These are phyloP conservation scores for Akanthomyces uredinophilus DNA, from an alignment of 2,329 filamentous ascomycete species.

Conservation along the genomic window DNA sequence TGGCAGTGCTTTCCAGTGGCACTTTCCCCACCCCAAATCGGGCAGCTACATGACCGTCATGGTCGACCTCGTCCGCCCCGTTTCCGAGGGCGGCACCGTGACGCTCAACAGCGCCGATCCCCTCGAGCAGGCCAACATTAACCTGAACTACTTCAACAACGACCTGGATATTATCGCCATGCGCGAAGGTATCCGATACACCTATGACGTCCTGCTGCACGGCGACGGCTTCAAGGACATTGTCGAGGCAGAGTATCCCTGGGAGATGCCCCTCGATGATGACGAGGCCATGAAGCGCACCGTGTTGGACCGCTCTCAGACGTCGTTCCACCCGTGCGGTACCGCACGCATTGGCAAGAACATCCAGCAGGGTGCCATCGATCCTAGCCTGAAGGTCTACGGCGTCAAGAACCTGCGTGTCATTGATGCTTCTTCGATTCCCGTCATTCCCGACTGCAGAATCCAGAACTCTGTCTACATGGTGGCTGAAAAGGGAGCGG, in stretches of 20 bases:
- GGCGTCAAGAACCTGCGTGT: constrained; percentile 25
- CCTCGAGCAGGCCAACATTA: constrained; percentile 52
- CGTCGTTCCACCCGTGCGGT: constrained; percentile 54
- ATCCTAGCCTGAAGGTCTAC: constrained; percentile 26
- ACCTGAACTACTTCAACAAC: constrained; percentile 55
- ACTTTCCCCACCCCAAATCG: constrained; percentile 34
- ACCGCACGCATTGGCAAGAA: constrained; percentile 43
- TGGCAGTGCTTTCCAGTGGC: constrained; percentile 43
- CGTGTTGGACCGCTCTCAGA: constrained; percentile 55
- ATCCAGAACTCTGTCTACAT: constrained; percentile 59
- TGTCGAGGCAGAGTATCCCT: constrained; percentile 51
- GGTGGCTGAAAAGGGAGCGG: constrained; percentile 43
- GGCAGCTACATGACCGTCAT: constrained; percentile 54
- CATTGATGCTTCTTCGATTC: constrained; percentile 42
- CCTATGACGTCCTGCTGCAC: constrained; percentile 52
- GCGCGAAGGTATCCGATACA: constrained; percentile 51
- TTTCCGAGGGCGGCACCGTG: constrained; percentile 40
- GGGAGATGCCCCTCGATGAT: constrained; percentile 51
- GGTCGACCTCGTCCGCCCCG: constrained; percentile 39
- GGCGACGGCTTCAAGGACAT: constrained; percentile 54
- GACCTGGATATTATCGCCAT: constrained; percentile 53
- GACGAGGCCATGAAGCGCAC: constrained; percentile 52
- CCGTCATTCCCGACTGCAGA: constrained; percentile 50
- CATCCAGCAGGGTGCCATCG: constrained; percentile 30
- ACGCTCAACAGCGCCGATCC: constrained; percentile 52